Evolutionary conservation across 176 grass and related monocot species (phyloP).

Genomic region (Triticum aestivum): IWGSC_CS_RefSeq_v2.1 NC_057812.1:699240778-699241277

Average conservation of each 20-base stretch:
- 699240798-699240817: background rate
- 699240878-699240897: slow-evolving; percentile 3
- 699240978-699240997: slow-evolving; percentile 10
- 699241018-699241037: slow-evolving; percentile 8
- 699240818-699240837: slow-evolving; percentile 1
- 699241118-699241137: background rate
- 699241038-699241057: slow-evolving; percentile 20
- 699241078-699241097: slow-evolving; percentile 29
- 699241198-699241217: background rate
- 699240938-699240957: slow-evolving; percentile 15
- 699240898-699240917: background rate
- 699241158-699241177: slow-evolving; percentile 19
- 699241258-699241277: background rate
- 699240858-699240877: background rate
- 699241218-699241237: background rate
- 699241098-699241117: slow-evolving; percentile 25
- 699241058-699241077: slow-evolving; percentile 29
- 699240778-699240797: slow-evolving; percentile 49
- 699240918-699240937: slow-evolving; percentile 6
- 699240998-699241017: slow-evolving; percentile 21
- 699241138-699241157: slow-evolving; percentile 26
- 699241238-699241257: background rate
- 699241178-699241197: background rate
- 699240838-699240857: background rate
- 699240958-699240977: slow-evolving; percentile 1